Base-by-base conservation (phyloP, 1,284 basidiomycete genomes). In the Marasmius sp. region DNA sequence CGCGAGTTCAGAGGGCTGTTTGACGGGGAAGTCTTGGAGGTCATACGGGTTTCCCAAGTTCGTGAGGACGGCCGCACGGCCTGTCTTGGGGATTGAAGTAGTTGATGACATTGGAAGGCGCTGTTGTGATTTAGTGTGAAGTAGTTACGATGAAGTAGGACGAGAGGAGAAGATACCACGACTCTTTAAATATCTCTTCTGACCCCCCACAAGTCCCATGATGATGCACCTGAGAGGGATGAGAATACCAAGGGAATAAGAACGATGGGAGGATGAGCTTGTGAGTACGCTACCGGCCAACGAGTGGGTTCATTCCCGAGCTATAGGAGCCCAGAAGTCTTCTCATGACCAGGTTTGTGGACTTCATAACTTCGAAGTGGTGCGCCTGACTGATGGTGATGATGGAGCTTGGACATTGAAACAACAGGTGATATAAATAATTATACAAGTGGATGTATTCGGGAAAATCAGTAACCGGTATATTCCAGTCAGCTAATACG, bases 1-100 rank as follows among this genome's bases (percentile, higher is more conserved):
- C 60, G 78, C 76, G 64, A 92, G 84, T n/a, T 86, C 79, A 4
- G 75, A 70, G 0, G 82, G 79, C 62, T 86, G 83, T 49, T 77
- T 79, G 58, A 92, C 85, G 1, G 82, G 83, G 59, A 81, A 70
- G 22, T 67, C 66, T 59, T 72, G 73, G 41, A 84, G 57, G 4
- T 67, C 63, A 33, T 80, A 70, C 27, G 74, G 75, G 49, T 74
- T 65, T 48, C 72, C 75, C 36, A 74, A 69, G 3, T 70, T 65
- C 34, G 72, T 72, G 33, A 85, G 75, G 43, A 86, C 76, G 0
- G 83, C 85, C 5, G 80, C 85, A 36, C 72, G 75, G 59, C 85
- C 84, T 14, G 76, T 77, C 39, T 72, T 68, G 3, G 85, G 84
- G 60, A 86, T 78, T n/a, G 43, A 36, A 57, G 60, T 54, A 45